These are phyloP conservation scores for Dianthus caryophyllus DNA, from an alignment of 148 eudicot genomes.

Conservation along the genomic window DNA sequence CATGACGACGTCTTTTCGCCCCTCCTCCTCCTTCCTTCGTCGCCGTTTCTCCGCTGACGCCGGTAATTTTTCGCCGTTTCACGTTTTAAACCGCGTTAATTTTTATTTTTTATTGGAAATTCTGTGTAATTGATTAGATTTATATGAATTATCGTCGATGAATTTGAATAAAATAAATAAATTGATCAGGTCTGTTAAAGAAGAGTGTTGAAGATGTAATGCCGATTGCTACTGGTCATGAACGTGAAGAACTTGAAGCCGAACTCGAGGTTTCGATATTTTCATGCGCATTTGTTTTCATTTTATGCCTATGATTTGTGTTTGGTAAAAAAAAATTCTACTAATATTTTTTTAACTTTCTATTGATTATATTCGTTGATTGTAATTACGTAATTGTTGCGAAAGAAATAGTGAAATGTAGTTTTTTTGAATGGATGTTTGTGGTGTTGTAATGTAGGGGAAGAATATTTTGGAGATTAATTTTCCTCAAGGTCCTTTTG, in stretches of 20 bases:
- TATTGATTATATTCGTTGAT: no score
- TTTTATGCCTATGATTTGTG: no score
- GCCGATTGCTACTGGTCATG: constrained; percentile 56
- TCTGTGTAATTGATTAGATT: not conserved
- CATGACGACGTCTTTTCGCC: constrained; percentile 23
- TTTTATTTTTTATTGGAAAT: no score
- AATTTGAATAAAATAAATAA: no score
- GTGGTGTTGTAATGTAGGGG: constrained; percentile 40
- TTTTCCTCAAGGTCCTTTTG: constrained; percentile 83
- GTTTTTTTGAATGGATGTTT: constrained; percentile 1
- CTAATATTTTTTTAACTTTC: no score
- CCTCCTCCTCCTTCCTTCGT: constrained; percentile 17
- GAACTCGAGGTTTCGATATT: constrained; percentile 36
- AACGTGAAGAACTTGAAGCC: constrained; percentile 47
- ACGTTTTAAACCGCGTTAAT: not conserved
- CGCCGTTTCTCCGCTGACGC: constrained; percentile 47
- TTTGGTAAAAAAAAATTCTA: no score
- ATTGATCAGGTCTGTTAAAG: no score
- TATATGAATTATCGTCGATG: not conserved
- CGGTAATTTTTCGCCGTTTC: constrained; percentile 28
- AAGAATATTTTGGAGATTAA: constrained; percentile 62
- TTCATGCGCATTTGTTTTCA: not conserved
- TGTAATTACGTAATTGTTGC: no score
- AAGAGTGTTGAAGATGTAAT: constrained; percentile 36
- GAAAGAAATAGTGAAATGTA: no score